Conservation (phyloP, 2,329 filamentous ascomycete genomes). For the Fusarium sp. region DNA sequence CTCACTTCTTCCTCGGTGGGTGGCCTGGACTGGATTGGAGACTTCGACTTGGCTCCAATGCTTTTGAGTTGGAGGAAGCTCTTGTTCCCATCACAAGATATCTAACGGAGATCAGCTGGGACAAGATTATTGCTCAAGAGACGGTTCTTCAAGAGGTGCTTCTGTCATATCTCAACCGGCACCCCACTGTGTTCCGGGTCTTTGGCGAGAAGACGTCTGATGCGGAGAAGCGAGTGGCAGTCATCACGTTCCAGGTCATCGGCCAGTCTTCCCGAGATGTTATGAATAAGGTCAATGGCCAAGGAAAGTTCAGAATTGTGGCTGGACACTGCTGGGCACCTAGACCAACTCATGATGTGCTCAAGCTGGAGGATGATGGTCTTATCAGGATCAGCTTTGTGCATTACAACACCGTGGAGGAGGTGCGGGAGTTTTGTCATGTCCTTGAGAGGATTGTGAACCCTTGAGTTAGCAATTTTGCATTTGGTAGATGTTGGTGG, state of each 20-base stretch:
- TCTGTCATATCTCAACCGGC: background rate
- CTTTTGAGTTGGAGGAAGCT: constrained; percentile 4
- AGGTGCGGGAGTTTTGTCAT: background rate
- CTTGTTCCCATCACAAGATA: constrained; percentile 2
- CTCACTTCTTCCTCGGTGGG: constrained; percentile 1
- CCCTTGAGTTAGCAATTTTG: background rate
- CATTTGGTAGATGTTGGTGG: too few species aligned
- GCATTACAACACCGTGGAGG: constrained; percentile 1
- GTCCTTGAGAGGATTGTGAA: background rate
- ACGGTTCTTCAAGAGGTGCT: background rate
- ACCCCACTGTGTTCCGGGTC: background rate
- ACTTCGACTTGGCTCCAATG: constrained; percentile 1
- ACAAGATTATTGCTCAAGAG: constrained; percentile 2
- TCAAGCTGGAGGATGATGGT: background rate
- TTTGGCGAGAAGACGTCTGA: background rate
- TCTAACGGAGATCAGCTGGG: background rate
- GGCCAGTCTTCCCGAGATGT: background rate
- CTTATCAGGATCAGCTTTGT: constrained; percentile 2
- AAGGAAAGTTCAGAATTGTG: constrained; percentile 3
- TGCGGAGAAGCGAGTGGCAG: background rate
- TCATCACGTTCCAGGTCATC: background rate
- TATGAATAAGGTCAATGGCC: constrained; percentile 3
- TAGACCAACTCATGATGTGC: constrained; percentile 1
- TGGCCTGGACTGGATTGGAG: background rate
- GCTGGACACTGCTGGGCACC: constrained; percentile 1